These are phyloP conservation scores for Xylaria flabelliformis DNA, from an alignment of 495 filamentous ascomycete species.

Conservation along the genomic window DNA sequence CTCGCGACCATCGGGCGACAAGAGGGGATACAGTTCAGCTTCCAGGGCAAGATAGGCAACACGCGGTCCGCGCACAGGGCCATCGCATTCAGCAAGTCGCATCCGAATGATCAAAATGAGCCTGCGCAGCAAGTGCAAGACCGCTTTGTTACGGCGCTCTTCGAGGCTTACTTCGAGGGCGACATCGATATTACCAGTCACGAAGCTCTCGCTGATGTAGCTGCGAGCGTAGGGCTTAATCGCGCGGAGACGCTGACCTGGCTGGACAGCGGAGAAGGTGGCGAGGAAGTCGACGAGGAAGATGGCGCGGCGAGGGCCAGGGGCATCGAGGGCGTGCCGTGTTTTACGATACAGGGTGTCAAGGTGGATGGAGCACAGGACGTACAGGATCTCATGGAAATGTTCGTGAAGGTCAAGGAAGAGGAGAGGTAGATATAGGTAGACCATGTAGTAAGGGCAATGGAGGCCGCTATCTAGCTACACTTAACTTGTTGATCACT, in stretches of 20 bases:
- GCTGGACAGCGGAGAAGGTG: slow-evolving; percentile 68
- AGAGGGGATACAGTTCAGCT: slow-evolving; percentile 75
- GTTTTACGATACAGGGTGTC: slow-evolving; percentile 72
- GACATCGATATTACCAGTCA: slow-evolving; percentile 76
- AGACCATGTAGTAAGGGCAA: not conserved
- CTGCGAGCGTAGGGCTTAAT: slow-evolving; percentile 67
- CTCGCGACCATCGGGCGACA: slow-evolving; percentile 63
- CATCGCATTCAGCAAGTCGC: slow-evolving; percentile 70
- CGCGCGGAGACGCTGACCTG: slow-evolving; percentile 64
- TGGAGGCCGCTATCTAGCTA: not conserved
- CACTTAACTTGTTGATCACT: not conserved
- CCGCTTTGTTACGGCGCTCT: slow-evolving; percentile 70
- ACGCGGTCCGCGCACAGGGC: slow-evolving; percentile 80
- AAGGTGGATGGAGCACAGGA: slow-evolving; percentile 71
- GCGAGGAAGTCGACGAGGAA: slow-evolving; percentile 73
- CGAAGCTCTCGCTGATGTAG: slow-evolving; percentile 65
- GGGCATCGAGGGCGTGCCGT: slow-evolving; percentile 74
- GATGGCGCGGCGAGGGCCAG: slow-evolving; percentile 62
- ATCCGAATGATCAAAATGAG: slow-evolving; percentile 26
- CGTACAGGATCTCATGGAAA: slow-evolving; percentile 58
- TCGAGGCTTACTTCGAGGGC: slow-evolving; percentile 77
- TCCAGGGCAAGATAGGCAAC: slow-evolving; percentile 75
- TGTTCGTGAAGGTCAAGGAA: slow-evolving; percentile 61
- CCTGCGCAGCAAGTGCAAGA: slow-evolving; percentile 58
- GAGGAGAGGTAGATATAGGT: slow-evolving; percentile 8